Conservation (phyloP, 2,329 filamentous ascomycete genomes). For the Akanthomyces lecanii region DNA sequence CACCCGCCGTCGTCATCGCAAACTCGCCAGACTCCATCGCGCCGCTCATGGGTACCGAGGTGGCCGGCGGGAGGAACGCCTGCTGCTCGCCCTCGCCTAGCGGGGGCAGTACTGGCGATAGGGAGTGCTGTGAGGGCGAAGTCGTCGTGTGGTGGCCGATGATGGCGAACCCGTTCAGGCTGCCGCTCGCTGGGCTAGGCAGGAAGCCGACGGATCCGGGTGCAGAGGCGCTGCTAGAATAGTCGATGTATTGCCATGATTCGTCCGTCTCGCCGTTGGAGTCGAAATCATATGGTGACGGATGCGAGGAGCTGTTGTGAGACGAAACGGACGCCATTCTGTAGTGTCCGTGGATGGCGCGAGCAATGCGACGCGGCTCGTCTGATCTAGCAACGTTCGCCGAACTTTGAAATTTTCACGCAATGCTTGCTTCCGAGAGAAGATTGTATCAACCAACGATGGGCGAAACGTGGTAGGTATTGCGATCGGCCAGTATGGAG, state of each 20-base stretch:
- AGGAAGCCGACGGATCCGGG: slow-evolving; percentile 41
- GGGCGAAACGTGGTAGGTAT: neutral
- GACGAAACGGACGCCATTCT: slow-evolving; percentile 38
- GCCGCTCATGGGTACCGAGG: slow-evolving; percentile 27
- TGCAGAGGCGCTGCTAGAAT: slow-evolving; percentile 31
- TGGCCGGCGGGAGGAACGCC: slow-evolving; percentile 31
- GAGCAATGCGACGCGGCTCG: neutral
- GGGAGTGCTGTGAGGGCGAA: slow-evolving; percentile 27
- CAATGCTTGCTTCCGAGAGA: neutral
- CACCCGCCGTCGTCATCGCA: slow-evolving; percentile 22
- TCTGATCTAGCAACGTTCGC: neutral
- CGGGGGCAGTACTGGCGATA: slow-evolving; percentile 38
- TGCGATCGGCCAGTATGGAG: neutral
- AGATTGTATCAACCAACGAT: neutral
- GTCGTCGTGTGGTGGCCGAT: slow-evolving; percentile 34
- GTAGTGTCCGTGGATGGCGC: neutral
- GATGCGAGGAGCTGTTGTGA: slow-evolving; percentile 34
- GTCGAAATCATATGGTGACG: slow-evolving; percentile 38
- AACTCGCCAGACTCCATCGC: slow-evolving; percentile 27
- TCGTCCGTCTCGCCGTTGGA: slow-evolving; percentile 38
- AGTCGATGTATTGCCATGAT: slow-evolving; percentile 42
- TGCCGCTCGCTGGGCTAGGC: slow-evolving; percentile 48
- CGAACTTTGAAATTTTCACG: neutral
- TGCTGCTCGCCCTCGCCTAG: slow-evolving; percentile 21
- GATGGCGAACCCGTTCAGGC: slow-evolving; percentile 47